These are phyloP conservation scores for Phytophthora colocasiae DNA, from an alignment of 352 stramenopile species.

Conservation along the genomic window DNA sequence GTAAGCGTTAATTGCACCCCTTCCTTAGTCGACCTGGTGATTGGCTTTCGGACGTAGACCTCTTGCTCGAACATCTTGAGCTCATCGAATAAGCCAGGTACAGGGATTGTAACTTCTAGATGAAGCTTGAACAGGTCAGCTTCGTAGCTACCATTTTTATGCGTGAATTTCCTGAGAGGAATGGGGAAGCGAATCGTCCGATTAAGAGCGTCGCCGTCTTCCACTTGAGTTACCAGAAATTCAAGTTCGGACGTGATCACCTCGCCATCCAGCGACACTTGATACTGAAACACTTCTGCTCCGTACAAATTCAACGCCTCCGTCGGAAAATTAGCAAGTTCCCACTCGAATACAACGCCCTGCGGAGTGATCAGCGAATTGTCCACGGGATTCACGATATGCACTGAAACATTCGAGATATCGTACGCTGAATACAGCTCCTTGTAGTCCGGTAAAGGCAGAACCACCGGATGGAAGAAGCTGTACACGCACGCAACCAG, in stretches of 20 bases:
- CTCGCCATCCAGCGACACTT: slow-evolving; percentile 43
- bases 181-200: slow-evolving; percentile 48
- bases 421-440: slow-evolving; percentile 48
- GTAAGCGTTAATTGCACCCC: slow-evolving; percentile 29
- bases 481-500: slow-evolving; percentile 50
- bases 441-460: slow-evolving; percentile 46
- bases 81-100: slow-evolving; percentile 33
- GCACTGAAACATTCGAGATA: slow-evolving; percentile 53
- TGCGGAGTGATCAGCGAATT: slow-evolving; percentile 22
- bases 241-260: slow-evolving; percentile 49
- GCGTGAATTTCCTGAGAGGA: slow-evolving; percentile 37
- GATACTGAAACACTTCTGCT: slow-evolving; percentile 56
- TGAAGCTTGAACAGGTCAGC: slow-evolving; percentile 27
- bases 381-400: slow-evolving; percentile 40
- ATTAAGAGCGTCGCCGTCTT: slow-evolving; percentile 24
- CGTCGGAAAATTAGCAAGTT: slow-evolving; percentile 45
- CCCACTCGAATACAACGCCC: slow-evolving; percentile 50
- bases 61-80: slow-evolving; percentile 36
- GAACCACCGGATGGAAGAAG: slow-evolving; percentile 44
- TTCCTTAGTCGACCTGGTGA: slow-evolving; percentile 8
- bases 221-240: slow-evolving; percentile 26
- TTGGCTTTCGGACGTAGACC: slow-evolving; percentile 28
- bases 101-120: slow-evolving; percentile 24
- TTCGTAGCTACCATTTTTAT: background rate
- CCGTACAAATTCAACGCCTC: slow-evolving; percentile 46